A percentile compares a stretch with the other conserved stretches of the same genome.
phyloP scores from a whole-genome alignment of 768 basidiomycete species.

The Mrakia blollopis region DNA sequence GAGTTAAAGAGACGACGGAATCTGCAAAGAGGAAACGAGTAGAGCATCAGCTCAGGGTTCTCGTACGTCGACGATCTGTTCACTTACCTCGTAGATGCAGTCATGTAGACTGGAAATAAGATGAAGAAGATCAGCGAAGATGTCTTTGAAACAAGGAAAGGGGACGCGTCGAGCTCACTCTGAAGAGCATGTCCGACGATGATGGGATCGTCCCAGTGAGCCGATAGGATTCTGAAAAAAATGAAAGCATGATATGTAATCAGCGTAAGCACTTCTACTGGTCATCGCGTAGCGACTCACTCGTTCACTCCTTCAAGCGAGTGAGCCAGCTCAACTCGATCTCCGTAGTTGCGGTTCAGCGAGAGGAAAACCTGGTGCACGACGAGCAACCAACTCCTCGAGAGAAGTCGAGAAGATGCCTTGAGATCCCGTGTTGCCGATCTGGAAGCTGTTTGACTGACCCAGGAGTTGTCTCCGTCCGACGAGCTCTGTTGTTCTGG shows the following conservation, averaged over 20 bases:
- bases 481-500: background rate
- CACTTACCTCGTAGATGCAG: conserved; percentile 55
- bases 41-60: background rate
- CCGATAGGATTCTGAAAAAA: conserved; percentile 53
- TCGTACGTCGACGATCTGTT: background rate
- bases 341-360: conserved; percentile 65
- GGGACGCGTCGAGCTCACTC: conserved; percentile 48
- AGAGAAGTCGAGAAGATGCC: conserved; percentile 43
- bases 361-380: conserved; percentile 66
- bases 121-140: conserved; percentile 17
- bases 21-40: conserved; percentile 41
- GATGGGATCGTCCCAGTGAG: conserved; percentile 68
- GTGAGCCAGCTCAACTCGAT: conserved; percentile 61
- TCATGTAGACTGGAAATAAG: conserved; percentile 56
- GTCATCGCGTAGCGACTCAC: background rate
- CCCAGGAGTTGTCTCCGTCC: background rate
- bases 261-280: no score
- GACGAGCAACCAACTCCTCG: conserved; percentile 64
- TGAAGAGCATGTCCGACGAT: conserved; percentile 69
- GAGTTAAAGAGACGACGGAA: conserved; percentile 71
- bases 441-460: background rate
- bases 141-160: background rate
- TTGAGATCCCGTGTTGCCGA: background rate
- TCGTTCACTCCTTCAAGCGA: conserved; percentile 64
- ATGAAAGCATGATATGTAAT: no score